Evolutionary conservation across 768 basidiomycete species (phyloP), one percentile per base, ranked within the genome.

Genomic region (Mycena alexandri): DNA sequence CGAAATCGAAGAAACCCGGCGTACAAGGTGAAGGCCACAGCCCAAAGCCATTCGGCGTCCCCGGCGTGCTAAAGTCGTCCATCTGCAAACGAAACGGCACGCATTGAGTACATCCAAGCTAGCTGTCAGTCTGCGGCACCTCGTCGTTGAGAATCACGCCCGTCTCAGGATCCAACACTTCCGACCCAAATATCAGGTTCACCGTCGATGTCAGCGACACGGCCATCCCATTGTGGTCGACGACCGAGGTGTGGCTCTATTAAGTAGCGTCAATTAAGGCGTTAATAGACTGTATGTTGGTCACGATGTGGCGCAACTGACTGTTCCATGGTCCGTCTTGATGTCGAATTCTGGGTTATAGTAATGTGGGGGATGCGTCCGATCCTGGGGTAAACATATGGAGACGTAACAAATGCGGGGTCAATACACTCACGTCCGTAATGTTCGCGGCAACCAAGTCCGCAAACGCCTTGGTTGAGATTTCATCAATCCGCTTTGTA

Each of bases 31-130:
- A 94, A 19, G 95, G 91, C 80, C 81, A 89, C 52, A 96, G 79
- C 0, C 93, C 95, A 74, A 95, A 97, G 2, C 83, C 88, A 72
- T 98, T 97, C 8, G 94, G 87, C n/a, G 79, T 77, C 4, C 93
- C 95, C 1, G 96, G 96, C 0, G 83, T 90, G 13, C 95, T 93
- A 77, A 98, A 98, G 77, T 99, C 97, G 69, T 95, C 94, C 93
- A 95, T 93, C 87, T 90, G 60, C 29, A 21, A 5, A 10, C 24
- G 42, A 22, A 33, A 46, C n/a, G n/a, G n/a, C n/a, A n/a, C n/a
- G 29, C 52, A 48, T 29, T 51, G 11, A 51, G 61, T 71, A n/a
- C 5, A 22, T 36, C 34, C 36, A 33, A 2, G 5, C 9, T n/a
- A 19, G 36, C 3, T 38, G 14, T 24, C 22, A 29, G 34, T 29